Base-by-base conservation (phyloP, 2,329 filamentous ascomycete species). In the Colletotrichum chrysophilum region DNA sequence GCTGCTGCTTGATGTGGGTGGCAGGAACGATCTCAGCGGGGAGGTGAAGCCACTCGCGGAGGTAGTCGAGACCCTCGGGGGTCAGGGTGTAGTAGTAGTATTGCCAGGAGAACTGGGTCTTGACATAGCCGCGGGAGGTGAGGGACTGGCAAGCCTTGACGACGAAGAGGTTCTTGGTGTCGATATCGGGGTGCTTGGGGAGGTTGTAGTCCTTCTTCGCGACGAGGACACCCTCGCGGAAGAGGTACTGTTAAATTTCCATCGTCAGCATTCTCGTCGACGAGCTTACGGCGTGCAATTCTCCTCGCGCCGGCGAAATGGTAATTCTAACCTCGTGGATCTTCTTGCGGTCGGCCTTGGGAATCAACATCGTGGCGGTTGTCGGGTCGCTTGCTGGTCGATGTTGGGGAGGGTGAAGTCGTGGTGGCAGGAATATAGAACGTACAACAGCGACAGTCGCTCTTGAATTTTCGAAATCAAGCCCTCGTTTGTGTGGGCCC, bases 31-130 rank as follows among this genome's bases (percentile, higher is more conserved):
- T 98, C 93, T 99, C 97, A 87, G 97, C 96, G 85, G 97, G 97
- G 84, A 99, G 94, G 91, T 99, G 97, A 84, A 99, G 96, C 97
- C 97, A 99, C 92, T 99, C 97, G 87, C 97, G 96, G 88, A 99
- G 96, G 93, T 99, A 99, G 92, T 98, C 96, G 88, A 99, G 96
- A 90, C 97, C 97, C 93, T 98, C 96, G 86, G 96, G 95, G 88
- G 96, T 98, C 89, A 99, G 94, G 89, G 97, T 98, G 94, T 99
- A 99, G 95, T 99, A 99, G 94, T 98, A 98, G 93, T 96, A 98
- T 91, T 98, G 96, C 96, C 96, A 98, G 82, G 96, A 98, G 94
- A 99, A 99, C 90, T 97, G 97, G 84, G 97, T 99, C 95, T 99
- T 99, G 90, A 99, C 93, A 89, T 95, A 98, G 87, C 96, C 96